These are phyloP conservation scores for Penicillium glabrum DNA, from an alignment of 2,329 filamentous ascomycete genomes.

Conservation along the genomic window DNA sequence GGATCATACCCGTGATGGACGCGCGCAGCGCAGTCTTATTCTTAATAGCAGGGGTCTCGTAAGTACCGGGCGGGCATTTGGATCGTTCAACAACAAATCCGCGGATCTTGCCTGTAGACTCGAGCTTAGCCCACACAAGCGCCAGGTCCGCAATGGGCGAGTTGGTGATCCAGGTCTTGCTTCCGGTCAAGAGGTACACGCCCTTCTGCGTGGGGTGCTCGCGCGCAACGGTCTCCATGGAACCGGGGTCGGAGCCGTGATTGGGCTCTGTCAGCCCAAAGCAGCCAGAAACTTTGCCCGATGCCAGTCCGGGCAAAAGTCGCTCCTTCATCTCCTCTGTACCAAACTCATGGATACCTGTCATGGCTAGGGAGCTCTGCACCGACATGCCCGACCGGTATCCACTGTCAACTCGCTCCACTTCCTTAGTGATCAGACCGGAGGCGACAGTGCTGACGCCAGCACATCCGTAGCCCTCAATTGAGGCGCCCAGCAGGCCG, in stretches of 20 bases:
- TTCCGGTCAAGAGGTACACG: slow-evolving; percentile 73
- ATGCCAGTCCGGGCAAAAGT: slow-evolving; percentile 76
- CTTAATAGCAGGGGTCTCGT: slow-evolving; percentile 89
- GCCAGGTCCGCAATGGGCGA: slow-evolving; percentile 84
- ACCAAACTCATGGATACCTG: slow-evolving; percentile 84
- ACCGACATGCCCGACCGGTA: slow-evolving; percentile 93
- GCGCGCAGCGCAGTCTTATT: slow-evolving; percentile 93
- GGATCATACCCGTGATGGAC: slow-evolving; percentile 96
- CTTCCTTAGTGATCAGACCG: slow-evolving; percentile 85
- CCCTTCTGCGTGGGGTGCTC: slow-evolving; percentile 82
- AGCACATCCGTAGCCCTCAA: slow-evolving; percentile 84
- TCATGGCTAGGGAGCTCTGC: slow-evolving; percentile 91
- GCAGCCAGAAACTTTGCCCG: slow-evolving; percentile 77
- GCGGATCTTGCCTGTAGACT: slow-evolving; percentile 88
- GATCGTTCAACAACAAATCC: slow-evolving; percentile 88
- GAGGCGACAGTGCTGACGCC: slow-evolving; percentile 84
- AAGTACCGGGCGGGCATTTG: slow-evolving; percentile 79
- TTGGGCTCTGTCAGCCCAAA: slow-evolving; percentile 93
- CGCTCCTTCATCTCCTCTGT: slow-evolving; percentile 84
- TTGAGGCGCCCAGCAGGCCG: slow-evolving; percentile 81
- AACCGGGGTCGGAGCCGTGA: slow-evolving; percentile 86
- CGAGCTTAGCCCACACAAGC: slow-evolving; percentile 88
- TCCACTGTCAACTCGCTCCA: slow-evolving; percentile 87
- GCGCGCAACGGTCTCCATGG: slow-evolving; percentile 85
- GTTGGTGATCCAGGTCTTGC: slow-evolving; percentile 96